A percentile compares a stretch with the other conserved stretches of the same genome.
Conservation (phyloP, 23 red algal genomes). For the Agarophyton chilense region DNA sequence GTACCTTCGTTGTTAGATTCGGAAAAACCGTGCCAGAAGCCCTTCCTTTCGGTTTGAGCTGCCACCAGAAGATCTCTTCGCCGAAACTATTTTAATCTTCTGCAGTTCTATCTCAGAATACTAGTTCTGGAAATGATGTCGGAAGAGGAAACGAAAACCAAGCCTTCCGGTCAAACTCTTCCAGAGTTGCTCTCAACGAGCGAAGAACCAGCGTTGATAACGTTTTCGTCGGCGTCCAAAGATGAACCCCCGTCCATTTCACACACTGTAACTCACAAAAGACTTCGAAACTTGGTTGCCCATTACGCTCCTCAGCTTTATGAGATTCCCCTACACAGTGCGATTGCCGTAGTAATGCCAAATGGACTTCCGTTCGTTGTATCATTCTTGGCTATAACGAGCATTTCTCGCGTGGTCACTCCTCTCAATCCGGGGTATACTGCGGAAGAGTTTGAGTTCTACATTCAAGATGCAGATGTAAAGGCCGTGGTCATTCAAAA, state of each 20-base stretch:
- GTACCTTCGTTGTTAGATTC: no score
- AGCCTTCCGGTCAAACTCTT: slow-evolving; percentile 20
- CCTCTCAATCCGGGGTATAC: slow-evolving; percentile 90
- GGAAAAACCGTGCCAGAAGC: no score
- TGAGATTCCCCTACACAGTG: not conserved
- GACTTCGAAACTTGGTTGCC: slow-evolving; percentile 28
- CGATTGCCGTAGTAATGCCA: slow-evolving; percentile 67
- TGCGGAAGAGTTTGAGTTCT: slow-evolving; percentile 89
- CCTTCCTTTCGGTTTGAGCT: no score
- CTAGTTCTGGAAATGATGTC: not conserved
- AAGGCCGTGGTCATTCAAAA: slow-evolving; percentile 49
- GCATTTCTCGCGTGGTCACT: slow-evolving; percentile 58
- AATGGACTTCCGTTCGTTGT: slow-evolving; percentile 78
- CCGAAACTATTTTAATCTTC: no score
- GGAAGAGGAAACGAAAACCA: not conserved
- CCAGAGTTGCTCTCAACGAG: slow-evolving; percentile 19
- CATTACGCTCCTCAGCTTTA: slow-evolving; percentile 10
- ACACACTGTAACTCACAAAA: slow-evolving; percentile 18
- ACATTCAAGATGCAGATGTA: slow-evolving; percentile 69
- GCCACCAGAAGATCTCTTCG: no score
- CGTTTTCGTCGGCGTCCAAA: slow-evolving; percentile 1
- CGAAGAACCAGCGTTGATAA: slow-evolving; percentile 21
- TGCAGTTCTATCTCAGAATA: not conserved
- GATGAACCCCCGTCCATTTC: slow-evolving; percentile 10
- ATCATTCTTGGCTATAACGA: slow-evolving; percentile 71